phyloP scores from a whole-genome alignment of 2,329 filamentous ascomycete genomes.

The Ophiostoma populinum region DNA sequence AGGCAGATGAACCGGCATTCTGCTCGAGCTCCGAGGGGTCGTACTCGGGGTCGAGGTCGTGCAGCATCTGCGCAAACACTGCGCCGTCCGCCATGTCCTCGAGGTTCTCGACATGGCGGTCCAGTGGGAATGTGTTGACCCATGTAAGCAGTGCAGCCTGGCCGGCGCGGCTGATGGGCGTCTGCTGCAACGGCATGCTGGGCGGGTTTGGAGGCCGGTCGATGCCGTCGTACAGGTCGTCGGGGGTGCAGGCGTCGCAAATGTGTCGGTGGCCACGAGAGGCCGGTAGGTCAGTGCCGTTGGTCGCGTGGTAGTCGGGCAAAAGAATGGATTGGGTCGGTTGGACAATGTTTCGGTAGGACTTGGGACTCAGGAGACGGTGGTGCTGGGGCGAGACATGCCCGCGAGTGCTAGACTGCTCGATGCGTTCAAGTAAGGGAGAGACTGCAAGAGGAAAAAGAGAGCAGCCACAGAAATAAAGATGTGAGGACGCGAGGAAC shows the following conservation, averaged over 20 bases:
- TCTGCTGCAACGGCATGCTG: slow-evolving; percentile 18
- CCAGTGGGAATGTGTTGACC: slow-evolving; percentile 31
- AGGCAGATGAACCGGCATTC: slow-evolving; percentile 24
- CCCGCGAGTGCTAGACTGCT: background rate
- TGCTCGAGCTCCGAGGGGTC: slow-evolving; percentile 35
- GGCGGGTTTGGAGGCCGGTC: too few species aligned
- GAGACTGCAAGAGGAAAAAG: too few species aligned
- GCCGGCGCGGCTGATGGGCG: slow-evolving; percentile 23
- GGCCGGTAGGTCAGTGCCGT: too few species aligned
- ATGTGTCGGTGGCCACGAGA: background rate
- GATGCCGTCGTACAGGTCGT: too few species aligned
- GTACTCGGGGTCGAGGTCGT: slow-evolving; percentile 40
- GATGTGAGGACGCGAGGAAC: background rate
- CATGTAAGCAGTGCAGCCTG: slow-evolving; percentile 40
- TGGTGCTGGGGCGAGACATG: background rate
- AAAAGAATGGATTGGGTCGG: too few species aligned
- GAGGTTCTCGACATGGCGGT: slow-evolving; percentile 28
- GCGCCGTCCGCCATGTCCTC: slow-evolving; percentile 35
- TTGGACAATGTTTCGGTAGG: too few species aligned
- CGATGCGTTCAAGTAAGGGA: too few species aligned
- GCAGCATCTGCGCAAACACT: slow-evolving; percentile 36
- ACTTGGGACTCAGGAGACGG: background rate
- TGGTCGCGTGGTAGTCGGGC: too few species aligned
- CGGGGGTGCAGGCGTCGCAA: too few species aligned
- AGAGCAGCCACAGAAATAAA: too few species aligned